Evolutionary conservation across 192 early-diverging fungal genomes (phyloP), one percentile per base, ranked within the genome.

Genomic region (Linnemannia elongata): DNA sequence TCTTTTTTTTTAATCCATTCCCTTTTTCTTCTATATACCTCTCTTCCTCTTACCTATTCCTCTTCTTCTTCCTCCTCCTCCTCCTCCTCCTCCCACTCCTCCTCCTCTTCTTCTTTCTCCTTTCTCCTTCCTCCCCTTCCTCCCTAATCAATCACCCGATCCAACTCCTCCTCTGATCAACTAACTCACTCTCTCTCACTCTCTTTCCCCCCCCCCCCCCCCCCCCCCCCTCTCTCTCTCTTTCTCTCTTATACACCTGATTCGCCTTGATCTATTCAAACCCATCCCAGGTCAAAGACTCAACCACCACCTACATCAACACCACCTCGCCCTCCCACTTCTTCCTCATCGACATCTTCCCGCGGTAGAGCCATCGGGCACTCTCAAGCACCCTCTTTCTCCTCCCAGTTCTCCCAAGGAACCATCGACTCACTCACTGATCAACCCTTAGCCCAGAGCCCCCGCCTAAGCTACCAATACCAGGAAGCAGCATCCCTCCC

Each of bases 401-500:
- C 60, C 30, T 66, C 60, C 30, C 30, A 66, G 3, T 66, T 57
- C n/a, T 57, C 55, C 2, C 55, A 57, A 7, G 55, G 55, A 5
- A 27, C n/a, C 6, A 57, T 27, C n/a, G 55, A 57, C 49, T 52
- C 49, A 4, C 17, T 18, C 1, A 33, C 30, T 33, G 60, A 66
- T 66, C 74, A 63, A 8, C 39, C 44, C 24, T 60, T 54, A 18
- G 13, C 15, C 54, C 52, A 35, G 41, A 47, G 36, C 38, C 30
- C 76, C 41, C 66, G 24, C 66, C n/a, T 45, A 30, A 30, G 41
- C 36, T 49, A 63, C 20, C 69, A 41, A 33, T 72, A 44, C 15
- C 47, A 49, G 38, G 68, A 54, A 35, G 27, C 71, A 35, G n/a
- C 57, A 6, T 69, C 10, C 52, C 69, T 52, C 13, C 81, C 81